Conservation (phyloP, 2,329 filamentous ascomycete genomes). For the Fusarium buharicum region DNA sequence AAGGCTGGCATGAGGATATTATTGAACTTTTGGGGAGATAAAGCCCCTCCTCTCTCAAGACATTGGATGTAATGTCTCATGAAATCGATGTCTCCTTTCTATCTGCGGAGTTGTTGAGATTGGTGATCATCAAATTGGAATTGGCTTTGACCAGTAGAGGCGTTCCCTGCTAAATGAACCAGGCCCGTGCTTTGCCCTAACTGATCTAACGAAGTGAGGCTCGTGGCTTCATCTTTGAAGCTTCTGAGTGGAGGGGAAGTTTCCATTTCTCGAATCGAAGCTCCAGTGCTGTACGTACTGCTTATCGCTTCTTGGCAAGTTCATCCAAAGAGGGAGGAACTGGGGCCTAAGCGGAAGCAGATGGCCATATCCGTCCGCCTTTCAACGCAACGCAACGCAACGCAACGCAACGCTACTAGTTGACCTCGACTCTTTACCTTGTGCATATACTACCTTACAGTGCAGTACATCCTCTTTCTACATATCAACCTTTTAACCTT, state of each 20-base stretch:
- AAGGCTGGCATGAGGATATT: conserved; percentile 9
- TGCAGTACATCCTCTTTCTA: background rate
- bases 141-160: conserved; percentile 14
- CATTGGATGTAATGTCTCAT: conserved; percentile 1
- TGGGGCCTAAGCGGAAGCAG: conserved; percentile 19
- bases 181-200: conserved; percentile 40
- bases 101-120: conserved; percentile 30
- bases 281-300: conserved; percentile 27
- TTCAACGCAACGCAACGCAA: conserved; percentile 27
- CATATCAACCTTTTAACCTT: conserved; percentile 16
- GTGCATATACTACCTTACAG: background rate
- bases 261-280: conserved; percentile 7
- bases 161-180: conserved; percentile 34
- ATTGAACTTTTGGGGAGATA: conserved; percentile 10
- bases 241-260: conserved; percentile 30
- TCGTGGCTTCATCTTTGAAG: conserved; percentile 34
- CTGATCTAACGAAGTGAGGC: conserved; percentile 33
- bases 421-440: conserved; percentile 3
- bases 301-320: conserved; percentile 32
- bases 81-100: conserved; percentile 22
- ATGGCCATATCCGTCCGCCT: conserved; percentile 15
- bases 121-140: conserved; percentile 33
- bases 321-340: conserved; percentile 25
- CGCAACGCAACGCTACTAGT: background rate
- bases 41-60: background rate